A percentile compares a stretch with the other conserved stretches of the same genome.
Evolutionary conservation across 495 filamentous ascomycete species (phyloP).

Genomic region (Zalerion maritima): DNA sequence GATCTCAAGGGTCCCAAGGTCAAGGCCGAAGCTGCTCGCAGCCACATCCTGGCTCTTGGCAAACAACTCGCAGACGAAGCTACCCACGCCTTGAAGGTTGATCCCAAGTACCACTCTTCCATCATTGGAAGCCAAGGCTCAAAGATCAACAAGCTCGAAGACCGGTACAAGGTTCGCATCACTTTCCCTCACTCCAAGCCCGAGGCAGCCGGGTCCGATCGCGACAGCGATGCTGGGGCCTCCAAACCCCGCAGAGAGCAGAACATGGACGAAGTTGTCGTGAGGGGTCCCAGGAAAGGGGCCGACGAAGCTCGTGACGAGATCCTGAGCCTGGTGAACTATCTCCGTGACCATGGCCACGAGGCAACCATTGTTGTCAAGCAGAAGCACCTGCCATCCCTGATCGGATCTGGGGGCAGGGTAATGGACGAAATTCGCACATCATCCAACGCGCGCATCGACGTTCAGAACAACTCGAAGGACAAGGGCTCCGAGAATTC

Average conservation of each 20-base stretch:
- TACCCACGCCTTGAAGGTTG: slow-evolving; percentile 73
- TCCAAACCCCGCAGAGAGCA: slow-evolving; percentile 54
- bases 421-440: slow-evolving; percentile 83
- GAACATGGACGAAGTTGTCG: slow-evolving; percentile 73
- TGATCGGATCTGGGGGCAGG: slow-evolving; percentile 80
- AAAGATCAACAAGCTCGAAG: slow-evolving; percentile 84
- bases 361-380: slow-evolving; percentile 68
- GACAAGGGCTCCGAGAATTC: slow-evolving; percentile 38
- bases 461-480: slow-evolving; percentile 56
- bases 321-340: slow-evolving; percentile 72
- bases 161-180: slow-evolving; percentile 80
- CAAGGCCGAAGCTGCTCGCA: slow-evolving; percentile 65
- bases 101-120: slow-evolving; percentile 75
- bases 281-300: slow-evolving; percentile 81
- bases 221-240: slow-evolving; percentile 59
- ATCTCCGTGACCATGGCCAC: slow-evolving; percentile 70
- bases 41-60: slow-evolving; percentile 57
- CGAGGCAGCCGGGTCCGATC: slow-evolving; percentile 33
- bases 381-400: slow-evolving; percentile 68
- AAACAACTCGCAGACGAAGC: slow-evolving; percentile 79
- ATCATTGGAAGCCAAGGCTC: slow-evolving; percentile 80
- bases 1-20: slow-evolving; percentile 45
- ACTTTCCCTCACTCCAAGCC: slow-evolving; percentile 82
- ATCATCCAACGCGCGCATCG: slow-evolving; percentile 69
- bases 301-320: slow-evolving; percentile 84